These are phyloP conservation scores for Hypsizygus marmoreus DNA, from an alignment of 768 basidiomycete species.

Conservation along the genomic window DNA sequence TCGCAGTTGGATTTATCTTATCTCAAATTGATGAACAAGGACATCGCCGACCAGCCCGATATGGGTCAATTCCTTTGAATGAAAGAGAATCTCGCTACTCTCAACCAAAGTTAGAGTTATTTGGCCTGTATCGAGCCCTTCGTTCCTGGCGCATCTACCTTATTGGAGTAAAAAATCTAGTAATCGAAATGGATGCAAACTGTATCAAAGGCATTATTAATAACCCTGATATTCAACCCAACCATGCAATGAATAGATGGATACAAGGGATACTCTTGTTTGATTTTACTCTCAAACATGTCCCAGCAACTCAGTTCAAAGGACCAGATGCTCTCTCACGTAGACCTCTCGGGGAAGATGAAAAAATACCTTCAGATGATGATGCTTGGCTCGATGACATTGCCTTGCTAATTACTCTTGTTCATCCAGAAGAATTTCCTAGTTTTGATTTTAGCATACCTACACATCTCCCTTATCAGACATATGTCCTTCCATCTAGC, in stretches of 20 bases:
- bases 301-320: constrained; percentile 22
- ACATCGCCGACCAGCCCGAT: constrained; percentile 27
- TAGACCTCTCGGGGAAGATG: too few species aligned
- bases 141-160: constrained; percentile 19
- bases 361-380: too few species aligned
- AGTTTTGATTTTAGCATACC: too few species aligned
- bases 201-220: constrained; percentile 37
- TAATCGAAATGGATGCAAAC: constrained; percentile 31
- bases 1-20: constrained; percentile 38
- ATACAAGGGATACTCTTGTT: constrained; percentile 34
- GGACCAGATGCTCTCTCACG: constrained; percentile 35
- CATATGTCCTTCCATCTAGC: too few species aligned
- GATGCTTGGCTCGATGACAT: too few species aligned
- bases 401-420: too few species aligned
- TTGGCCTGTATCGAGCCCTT: constrained; percentile 31
- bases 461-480: too few species aligned
- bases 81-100: constrained; percentile 33
- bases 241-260: constrained; percentile 37
- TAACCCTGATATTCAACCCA: constrained; percentile 35
- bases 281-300: constrained; percentile 32
- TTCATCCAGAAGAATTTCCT: too few species aligned
- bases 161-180: constrained; percentile 27
- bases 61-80: constrained; percentile 41
- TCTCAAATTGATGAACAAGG: constrained; percentile 29
- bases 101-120: constrained; percentile 43